Base-by-base conservation (phyloP, 345 rosid species). In the Pseudoturritis turrita region DNA sequence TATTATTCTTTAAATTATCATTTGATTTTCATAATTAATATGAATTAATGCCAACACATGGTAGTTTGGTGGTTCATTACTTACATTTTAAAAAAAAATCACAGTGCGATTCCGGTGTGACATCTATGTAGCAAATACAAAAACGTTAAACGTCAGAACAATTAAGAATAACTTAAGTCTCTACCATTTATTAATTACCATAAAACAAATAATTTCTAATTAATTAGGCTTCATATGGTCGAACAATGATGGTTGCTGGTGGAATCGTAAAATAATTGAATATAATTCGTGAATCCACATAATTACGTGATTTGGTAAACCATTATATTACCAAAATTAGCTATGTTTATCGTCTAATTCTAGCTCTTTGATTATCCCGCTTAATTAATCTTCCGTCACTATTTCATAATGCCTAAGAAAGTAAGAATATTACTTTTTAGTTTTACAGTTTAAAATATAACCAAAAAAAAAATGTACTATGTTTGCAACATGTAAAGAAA, bases 221-320 rank as follows among this genome's bases (percentile, higher is more conserved):
- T 18, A 56, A 18, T 56, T 23, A 41, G 31, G 60, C 47, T 66
- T 66, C 70, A 2, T 14, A 50, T 65, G 49, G 49, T 37, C 33
- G 59, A 65, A 15, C 19, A n/a, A 46, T 19, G 41, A 65, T 65
- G 70, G 45, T 50, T 66, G 60, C 60, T 2, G 49, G 71, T 51
- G 61, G 39, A 52, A 25, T 8, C 13, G 8, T 40, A 31, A 14
- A 40, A 39, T 14, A 25, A 53, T 3, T 28, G 11, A 18, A 18
- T 12, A 15, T 11, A 28, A 10, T 4, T 59, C 7, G 19, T 43
- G 37, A 43, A 25, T 49, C 33, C 57, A 49, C 57, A 22, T 50
- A 65, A 50, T 50, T 50, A 50, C 40, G 58, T 33, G 70, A 49
- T 65, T 45, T 63, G 35, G 44, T 22, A 31, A 43, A 43, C 11